Evolutionary conservation across 352 stramenopile genomes (phyloP).

Genomic region (Pythium grandisporangium): DNA sequence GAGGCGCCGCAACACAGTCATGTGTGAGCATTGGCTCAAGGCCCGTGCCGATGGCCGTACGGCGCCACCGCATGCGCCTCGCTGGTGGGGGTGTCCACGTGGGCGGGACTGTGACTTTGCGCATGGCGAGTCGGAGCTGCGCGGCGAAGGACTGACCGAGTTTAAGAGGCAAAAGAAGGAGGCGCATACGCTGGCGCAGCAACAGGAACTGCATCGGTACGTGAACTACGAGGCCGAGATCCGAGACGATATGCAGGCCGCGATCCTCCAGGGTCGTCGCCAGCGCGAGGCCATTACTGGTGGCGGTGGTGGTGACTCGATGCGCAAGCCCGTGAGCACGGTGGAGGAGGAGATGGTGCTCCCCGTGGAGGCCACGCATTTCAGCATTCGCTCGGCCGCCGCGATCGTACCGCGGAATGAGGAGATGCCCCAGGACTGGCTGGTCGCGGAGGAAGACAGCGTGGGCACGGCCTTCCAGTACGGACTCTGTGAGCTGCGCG

Average conservation of each 20-base stretch:
- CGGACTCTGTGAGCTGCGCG: constrained; percentile 64
- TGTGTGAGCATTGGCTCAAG: constrained; percentile 68
- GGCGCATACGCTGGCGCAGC: constrained; percentile 35
- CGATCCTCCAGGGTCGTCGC: constrained; percentile 53
- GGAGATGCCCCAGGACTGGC: constrained; percentile 23
- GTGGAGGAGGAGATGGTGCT: constrained; percentile 16
- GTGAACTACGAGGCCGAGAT: constrained; percentile 67
- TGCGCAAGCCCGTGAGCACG: no score
- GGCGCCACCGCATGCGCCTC: constrained; percentile 35
- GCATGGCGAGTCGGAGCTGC: constrained; percentile 70
- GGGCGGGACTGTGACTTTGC: constrained; percentile 78
- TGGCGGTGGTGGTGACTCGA: neutral
- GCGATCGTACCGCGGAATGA: neutral
- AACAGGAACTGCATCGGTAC: constrained; percentile 56
- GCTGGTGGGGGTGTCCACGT: constrained; percentile 78
- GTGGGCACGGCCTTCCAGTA: constrained; percentile 48
- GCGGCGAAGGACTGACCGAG: constrained; percentile 51
- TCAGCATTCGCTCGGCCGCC: constrained; percentile 15
- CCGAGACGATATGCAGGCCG: constrained; percentile 52
- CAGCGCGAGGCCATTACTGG: constrained; percentile 31
- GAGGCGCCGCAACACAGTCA: constrained; percentile 62
- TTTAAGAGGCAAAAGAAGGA: constrained; percentile 68
- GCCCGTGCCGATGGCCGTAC: constrained; percentile 32
- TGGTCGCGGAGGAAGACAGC: constrained; percentile 30
- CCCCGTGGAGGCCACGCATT: constrained; percentile 20